A percentile compares a stretch with the other conserved stretches of the same genome.
phyloP scores from a whole-genome alignment of 2,329 filamentous ascomycete species.

The Xylariaceae sp. region DNA sequence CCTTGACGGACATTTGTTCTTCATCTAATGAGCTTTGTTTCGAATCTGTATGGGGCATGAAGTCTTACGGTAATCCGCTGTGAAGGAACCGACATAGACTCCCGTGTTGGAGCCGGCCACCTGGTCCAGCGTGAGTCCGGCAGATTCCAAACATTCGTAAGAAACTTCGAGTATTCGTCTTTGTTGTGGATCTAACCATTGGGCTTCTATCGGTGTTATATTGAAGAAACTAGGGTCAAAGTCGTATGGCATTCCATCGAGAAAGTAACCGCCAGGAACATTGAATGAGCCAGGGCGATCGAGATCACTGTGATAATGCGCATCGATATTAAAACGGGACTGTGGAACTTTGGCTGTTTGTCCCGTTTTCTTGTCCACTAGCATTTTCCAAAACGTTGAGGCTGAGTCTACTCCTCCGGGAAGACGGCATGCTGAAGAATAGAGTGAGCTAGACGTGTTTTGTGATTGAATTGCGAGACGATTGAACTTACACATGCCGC shows the following conservation, averaged over 20 bases:
- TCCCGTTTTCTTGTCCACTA: conserved; percentile 20
- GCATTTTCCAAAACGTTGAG: conserved; percentile 21
- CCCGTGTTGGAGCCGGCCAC: conserved; percentile 29
- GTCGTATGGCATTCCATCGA: conserved; percentile 19
- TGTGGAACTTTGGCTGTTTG: conserved; percentile 21
- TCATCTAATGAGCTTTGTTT: neutral
- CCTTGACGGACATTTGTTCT: conserved; percentile 26
- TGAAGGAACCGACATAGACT: conserved; percentile 25
- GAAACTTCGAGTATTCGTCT: conserved; percentile 38
- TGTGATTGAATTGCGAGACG: neutral
- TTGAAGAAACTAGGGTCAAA: conserved; percentile 38
- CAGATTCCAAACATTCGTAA: conserved; percentile 41
- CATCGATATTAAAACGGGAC: conserved; percentile 27
- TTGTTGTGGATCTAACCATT: conserved; percentile 42
- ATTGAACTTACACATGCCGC: conserved; percentile 25
- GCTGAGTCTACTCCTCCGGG: conserved; percentile 21
- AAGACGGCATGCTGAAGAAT: conserved; percentile 16
- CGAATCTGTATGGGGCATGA: neutral
- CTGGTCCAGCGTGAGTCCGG: conserved; percentile 31
- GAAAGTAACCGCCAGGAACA: conserved; percentile 25
- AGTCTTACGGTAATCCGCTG: conserved; percentile 21
- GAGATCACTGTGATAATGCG: conserved; percentile 23
- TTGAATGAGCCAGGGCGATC: conserved; percentile 23
- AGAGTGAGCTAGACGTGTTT: neutral
- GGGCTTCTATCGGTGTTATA: conserved; percentile 38